phyloP scores from a whole-genome alignment of 148 eudicot genomes.

The Camellia japonica region DNA sequence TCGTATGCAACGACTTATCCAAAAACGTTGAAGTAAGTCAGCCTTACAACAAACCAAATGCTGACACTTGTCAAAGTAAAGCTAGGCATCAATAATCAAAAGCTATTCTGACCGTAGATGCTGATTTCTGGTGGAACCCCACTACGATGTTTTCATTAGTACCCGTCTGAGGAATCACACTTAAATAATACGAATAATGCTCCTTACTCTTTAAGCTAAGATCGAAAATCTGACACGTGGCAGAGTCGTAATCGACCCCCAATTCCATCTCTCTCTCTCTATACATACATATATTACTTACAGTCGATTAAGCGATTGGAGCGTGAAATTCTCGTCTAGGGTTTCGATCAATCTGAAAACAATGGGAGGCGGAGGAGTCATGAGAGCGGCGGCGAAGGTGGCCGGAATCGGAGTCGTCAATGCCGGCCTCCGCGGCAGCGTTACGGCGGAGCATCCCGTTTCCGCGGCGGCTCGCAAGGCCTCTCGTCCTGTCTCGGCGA shows the following conservation, averaged over 20 bases:
- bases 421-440: conserved; percentile 33
- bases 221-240: neutral
- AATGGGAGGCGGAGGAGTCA: conserved; percentile 89
- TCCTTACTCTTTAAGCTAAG: neutral
- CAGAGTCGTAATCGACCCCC: neutral
- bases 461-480: conserved; percentile 29
- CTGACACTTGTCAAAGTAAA: too few relatives aligned
- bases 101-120: too few relatives aligned
- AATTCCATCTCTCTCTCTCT: too few relatives aligned
- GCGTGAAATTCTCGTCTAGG: neutral
- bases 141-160: too few relatives aligned
- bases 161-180: too few relatives aligned
- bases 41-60: too few relatives aligned
- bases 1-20: too few relatives aligned
- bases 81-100: too few relatives aligned
- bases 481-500: conserved; percentile 22
- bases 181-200: too few relatives aligned
- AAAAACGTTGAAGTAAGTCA: too few relatives aligned
- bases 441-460: conserved; percentile 27
- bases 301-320: neutral
- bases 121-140: too few relatives aligned
- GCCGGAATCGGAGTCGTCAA: conserved; percentile 45
- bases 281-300: neutral
- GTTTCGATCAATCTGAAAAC: neutral
- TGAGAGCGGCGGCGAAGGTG: conserved; percentile 69